These are phyloP conservation scores for Serendipita sp. DNA, from an alignment of 768 basidiomycete species.

Conservation along the genomic window DNA sequence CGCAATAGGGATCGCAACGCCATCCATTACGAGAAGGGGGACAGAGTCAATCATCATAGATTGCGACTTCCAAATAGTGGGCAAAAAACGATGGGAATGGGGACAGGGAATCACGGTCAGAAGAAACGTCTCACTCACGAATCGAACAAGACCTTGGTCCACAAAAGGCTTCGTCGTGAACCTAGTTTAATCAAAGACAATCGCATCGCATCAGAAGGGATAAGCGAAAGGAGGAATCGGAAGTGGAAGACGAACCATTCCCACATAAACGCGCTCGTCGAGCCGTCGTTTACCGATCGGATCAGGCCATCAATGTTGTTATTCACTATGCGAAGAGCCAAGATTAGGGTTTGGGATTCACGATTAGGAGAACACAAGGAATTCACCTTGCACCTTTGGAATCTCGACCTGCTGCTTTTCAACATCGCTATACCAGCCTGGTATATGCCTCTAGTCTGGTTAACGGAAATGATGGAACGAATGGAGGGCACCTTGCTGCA, in stretches of 20 bases:
- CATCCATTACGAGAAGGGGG: no score
- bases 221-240: background rate
- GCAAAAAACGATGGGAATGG: no score
- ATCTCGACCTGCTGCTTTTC: constrained; percentile 25
- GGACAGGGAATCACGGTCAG: background rate
- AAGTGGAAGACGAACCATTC: constrained; percentile 41
- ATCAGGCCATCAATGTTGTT: constrained; percentile 70
- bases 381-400: constrained; percentile 46
- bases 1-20: background rate
- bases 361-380: background rate
- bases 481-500: constrained; percentile 68
- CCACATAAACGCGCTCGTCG: constrained; percentile 89
- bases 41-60: no score
- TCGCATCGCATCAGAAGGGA: no score
- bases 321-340: constrained; percentile 39
- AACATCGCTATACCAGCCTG: constrained; percentile 16
- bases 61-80: no score
- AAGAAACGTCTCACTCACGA: constrained; percentile 38
- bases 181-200: constrained; percentile 13
- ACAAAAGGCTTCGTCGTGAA: constrained; percentile 74
- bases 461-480: constrained; percentile 10
- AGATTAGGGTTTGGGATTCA: background rate
- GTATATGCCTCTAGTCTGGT: background rate
- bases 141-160: constrained; percentile 64
- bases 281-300: constrained; percentile 72